These are phyloP conservation scores for Fusarium sp. DNA, from an alignment of 2,329 filamentous ascomycete species.

Conservation along the genomic window DNA sequence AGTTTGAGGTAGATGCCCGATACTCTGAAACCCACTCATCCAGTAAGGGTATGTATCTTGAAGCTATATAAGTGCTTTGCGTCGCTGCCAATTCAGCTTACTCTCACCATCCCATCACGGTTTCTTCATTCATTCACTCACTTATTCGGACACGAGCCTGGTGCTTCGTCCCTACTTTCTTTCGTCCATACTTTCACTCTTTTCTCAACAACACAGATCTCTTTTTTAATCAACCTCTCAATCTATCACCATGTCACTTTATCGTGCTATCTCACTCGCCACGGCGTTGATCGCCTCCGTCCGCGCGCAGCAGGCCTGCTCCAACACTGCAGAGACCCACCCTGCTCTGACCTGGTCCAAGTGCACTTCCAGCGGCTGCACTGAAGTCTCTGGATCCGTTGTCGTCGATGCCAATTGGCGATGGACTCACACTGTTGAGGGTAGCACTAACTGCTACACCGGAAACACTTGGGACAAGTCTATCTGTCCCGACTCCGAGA, in stretches of 20 bases:
- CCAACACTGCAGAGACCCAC: slow-evolving; percentile 63
- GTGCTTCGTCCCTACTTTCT: slow-evolving; percentile 30
- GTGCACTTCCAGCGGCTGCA: slow-evolving; percentile 68
- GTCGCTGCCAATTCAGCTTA: neutral
- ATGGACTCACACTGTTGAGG: slow-evolving; percentile 66
- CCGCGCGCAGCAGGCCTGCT: slow-evolving; percentile 66
- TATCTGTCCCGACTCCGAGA: slow-evolving; percentile 57
- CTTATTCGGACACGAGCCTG: slow-evolving; percentile 33
- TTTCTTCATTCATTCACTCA: slow-evolving; percentile 3
- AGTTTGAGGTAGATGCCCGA: slow-evolving; percentile 5
- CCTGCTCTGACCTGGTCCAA: slow-evolving; percentile 67
- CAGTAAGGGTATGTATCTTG: neutral
- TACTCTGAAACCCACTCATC: slow-evolving; percentile 1
- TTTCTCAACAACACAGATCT: slow-evolving; percentile 2
- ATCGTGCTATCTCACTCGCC: slow-evolving; percentile 47
- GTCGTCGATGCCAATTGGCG: slow-evolving; percentile 74
- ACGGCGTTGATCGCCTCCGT: slow-evolving; percentile 47
- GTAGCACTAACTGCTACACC: slow-evolving; percentile 69
- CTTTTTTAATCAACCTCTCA: neutral
- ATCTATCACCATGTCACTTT: slow-evolving; percentile 37
- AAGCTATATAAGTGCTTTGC: slow-evolving; percentile 12
- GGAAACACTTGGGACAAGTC: slow-evolving; percentile 64
- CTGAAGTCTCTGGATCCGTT: slow-evolving; percentile 63
- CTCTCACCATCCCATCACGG: slow-evolving; percentile 20
- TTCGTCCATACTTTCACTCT: slow-evolving; percentile 15